phyloP scores from a whole-genome alignment of 2,329 filamentous ascomycete species.

The Neodidymelliopsis sp. region DNA sequence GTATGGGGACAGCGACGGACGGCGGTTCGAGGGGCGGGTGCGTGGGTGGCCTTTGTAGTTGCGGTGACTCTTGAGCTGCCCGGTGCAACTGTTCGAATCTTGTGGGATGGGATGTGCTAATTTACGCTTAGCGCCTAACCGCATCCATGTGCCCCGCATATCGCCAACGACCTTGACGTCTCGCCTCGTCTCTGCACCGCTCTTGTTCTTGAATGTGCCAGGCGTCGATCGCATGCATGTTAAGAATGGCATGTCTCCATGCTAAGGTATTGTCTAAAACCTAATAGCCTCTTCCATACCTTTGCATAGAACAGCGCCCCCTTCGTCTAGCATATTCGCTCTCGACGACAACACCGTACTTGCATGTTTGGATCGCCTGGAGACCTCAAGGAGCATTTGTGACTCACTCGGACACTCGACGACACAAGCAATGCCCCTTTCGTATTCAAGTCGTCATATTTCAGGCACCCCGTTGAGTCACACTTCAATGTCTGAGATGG shows the following conservation, averaged over 20 bases:
- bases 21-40: conserved; percentile 28
- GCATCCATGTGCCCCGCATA: conserved; percentile 22
- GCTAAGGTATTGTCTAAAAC: no score
- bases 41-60: conserved; percentile 38
- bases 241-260: no score
- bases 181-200: not conserved
- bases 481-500: no score
- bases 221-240: no score
- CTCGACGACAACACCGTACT: not conserved
- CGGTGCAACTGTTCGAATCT: conserved; percentile 5
- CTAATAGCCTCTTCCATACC: no score
- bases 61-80: conserved; percentile 28
- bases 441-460: not conserved
- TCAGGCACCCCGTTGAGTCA: conserved; percentile 7
- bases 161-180: conserved; percentile 1
- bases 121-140: conserved; percentile 25
- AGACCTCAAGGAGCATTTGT: not conserved
- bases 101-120: conserved; percentile 8
- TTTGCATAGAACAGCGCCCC: no score
- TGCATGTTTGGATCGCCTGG: not conserved
- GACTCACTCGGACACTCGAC: conserved; percentile 2
- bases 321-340: not conserved
- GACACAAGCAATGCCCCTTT: not conserved
- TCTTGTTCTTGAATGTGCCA: no score
- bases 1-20: conserved; percentile 16